phyloP scores from a whole-genome alignment of 139 green algal genomes.

The Picochlorum sp. region DNA sequence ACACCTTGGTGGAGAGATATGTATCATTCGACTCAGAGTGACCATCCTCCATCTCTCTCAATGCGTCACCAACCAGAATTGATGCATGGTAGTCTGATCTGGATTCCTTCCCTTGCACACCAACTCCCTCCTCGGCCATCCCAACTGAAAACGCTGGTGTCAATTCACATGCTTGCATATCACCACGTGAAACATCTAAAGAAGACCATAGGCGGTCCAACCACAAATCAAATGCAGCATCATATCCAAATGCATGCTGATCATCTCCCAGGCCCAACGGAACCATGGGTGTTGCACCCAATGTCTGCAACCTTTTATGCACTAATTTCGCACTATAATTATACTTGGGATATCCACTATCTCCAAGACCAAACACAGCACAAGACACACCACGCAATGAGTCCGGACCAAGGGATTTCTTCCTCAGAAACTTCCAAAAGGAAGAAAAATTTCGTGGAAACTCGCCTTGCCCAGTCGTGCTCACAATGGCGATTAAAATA shows the following conservation, averaged over 20 bases:
- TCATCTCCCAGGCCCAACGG: conserved; percentile 81
- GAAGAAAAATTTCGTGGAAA: conserved; percentile 73
- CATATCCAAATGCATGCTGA: conserved; percentile 70
- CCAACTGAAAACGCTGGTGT: too few species aligned
- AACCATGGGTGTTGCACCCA: conserved; percentile 50
- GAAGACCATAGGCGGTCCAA: conserved; percentile 61
- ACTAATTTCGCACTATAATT: conserved; percentile 91
- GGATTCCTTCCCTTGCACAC: too few species aligned
- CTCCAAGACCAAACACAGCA: conserved; percentile 91
- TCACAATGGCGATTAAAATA: conserved; percentile 59
- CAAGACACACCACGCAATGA: conserved; percentile 42
- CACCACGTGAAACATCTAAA: conserved; percentile 18
- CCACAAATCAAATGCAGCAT: conserved; percentile 84
- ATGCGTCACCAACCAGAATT: too few species aligned
- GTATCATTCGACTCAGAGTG: not conserved
- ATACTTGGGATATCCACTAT: conserved; percentile 85
- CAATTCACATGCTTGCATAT: not conserved
- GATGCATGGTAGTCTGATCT: too few species aligned
- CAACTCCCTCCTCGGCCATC: too few species aligned
- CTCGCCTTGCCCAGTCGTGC: conserved; percentile 87
- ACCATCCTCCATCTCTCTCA: too few species aligned
- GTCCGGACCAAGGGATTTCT: conserved; percentile 62
- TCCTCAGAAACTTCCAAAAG: conserved; percentile 88
- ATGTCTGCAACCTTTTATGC: conserved; percentile 58
- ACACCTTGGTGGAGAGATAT: conserved; percentile 20